Evolutionary conservation across 2,329 filamentous ascomycete species (phyloP).

Genomic region (Didymosphaeria variabile): DNA sequence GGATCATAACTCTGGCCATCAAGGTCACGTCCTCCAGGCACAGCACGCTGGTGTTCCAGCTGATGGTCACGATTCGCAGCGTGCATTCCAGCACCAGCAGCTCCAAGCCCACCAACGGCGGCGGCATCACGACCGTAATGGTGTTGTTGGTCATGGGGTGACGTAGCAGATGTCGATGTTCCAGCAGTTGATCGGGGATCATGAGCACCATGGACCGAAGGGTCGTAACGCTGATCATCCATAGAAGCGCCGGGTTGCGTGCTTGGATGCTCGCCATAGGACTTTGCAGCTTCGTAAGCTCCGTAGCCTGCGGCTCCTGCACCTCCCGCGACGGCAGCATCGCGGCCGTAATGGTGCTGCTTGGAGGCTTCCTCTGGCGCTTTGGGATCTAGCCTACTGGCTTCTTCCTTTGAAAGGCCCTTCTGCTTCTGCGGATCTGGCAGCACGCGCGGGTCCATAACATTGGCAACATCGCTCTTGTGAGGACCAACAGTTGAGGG

Average conservation of each 20-base stretch:
- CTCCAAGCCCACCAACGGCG: constrained; percentile 29
- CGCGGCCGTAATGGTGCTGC: constrained; percentile 38
- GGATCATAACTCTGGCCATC: constrained; percentile 32
- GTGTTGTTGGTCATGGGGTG: constrained; percentile 24
- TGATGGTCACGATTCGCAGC: constrained; percentile 16
- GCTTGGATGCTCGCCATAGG: constrained; percentile 40
- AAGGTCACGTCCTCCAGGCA: neutral
- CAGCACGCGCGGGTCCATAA: constrained; percentile 42
- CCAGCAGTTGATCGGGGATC: neutral
- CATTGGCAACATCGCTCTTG: constrained; percentile 43
- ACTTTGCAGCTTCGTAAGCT: constrained; percentile 43
- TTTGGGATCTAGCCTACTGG: constrained; percentile 40
- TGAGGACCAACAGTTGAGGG: constrained; percentile 42
- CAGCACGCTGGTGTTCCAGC: constrained; percentile 6
- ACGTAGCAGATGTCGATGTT: constrained; percentile 17
- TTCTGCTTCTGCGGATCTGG: constrained; percentile 43
- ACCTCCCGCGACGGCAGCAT: constrained; percentile 42
- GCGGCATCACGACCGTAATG: constrained; percentile 37
- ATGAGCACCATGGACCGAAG: constrained; percentile 28
- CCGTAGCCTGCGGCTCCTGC: constrained; percentile 43
- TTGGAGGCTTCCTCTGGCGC: constrained; percentile 29
- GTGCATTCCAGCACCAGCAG: constrained; percentile 23
- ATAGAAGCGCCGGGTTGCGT: constrained; percentile 41
- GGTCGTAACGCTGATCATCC: constrained; percentile 35
- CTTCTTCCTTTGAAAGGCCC: constrained; percentile 25